Evolutionary conservation across 768 basidiomycete species (phyloP), one percentile per base, ranked within the genome.

Genomic region (Auricularia cornea): DNA sequence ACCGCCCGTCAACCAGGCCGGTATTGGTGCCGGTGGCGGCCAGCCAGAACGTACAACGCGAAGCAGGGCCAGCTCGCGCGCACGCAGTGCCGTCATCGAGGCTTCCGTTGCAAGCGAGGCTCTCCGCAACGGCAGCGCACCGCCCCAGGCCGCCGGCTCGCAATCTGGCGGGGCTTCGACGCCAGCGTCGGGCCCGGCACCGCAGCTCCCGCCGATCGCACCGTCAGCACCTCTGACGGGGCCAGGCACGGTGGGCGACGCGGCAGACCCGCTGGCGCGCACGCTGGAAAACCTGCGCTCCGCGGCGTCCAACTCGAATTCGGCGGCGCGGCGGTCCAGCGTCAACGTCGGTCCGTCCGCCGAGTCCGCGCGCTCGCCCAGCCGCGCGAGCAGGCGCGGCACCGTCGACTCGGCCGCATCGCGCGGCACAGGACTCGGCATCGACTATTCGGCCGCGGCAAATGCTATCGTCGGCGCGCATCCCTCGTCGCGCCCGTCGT

Each of bases 381-480:
- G 54, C 28, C 26, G 54, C 14, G 8, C 6, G 54, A 57, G 54
- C 54, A 6, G 44, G 4, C 66, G 75, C 35, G 71, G 28, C 2
- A 57, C 30, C 2, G 71, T 41, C 61, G 65, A 56, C 68, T 69
- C 28, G 69, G 68, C 68, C 23, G 20, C 38, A 26, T 12, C 38
- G 31, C 23, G 63, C 20, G 56, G 51, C 41, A 48, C 33, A 16
- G 66, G 67, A 32, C 64, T 67, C 20, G 65, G 69, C 40, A 79
- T 83, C 29, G 89, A 93, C 72, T 93, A 90, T 68, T 81, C 86
- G 59, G 84, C 84, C 61, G 87, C 86, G 23, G 92, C 90, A 0
- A 86, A 94, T 63, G 67, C 85, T 44, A 81, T 94, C 32, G 89
- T 94, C n/a, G 92, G 92, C 20, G 72, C 79, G 0, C 88, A 89